phyloP scores from a whole-genome alignment of 2,329 filamentous ascomycete genomes.

The Colletotrichum tropicicola region DNA sequence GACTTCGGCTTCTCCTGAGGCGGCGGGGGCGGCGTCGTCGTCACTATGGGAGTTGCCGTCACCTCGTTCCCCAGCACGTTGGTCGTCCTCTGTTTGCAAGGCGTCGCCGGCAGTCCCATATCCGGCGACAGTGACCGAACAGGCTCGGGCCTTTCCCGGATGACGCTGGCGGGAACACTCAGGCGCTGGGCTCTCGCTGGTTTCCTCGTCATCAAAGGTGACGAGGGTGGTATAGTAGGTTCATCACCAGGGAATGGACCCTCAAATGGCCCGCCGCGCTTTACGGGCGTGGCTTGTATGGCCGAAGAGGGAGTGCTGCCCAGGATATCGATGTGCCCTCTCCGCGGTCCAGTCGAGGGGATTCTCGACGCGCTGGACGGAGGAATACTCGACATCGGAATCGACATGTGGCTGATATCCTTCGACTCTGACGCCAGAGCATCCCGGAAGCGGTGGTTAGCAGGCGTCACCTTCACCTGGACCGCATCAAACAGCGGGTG shows the following conservation, averaged over 20 bases:
- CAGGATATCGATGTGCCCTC: conserved; percentile 41
- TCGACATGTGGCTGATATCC: conserved; percentile 5
- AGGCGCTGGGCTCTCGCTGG: conserved; percentile 12
- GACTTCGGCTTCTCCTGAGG: conserved; percentile 44
- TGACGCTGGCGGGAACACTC: conserved; percentile 35
- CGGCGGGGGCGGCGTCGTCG: background rate
- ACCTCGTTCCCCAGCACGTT: conserved; percentile 30
- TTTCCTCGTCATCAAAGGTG: conserved; percentile 42
- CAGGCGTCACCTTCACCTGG: conserved; percentile 66
- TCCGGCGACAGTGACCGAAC: conserved; percentile 20
- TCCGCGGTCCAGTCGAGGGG: conserved; percentile 51
- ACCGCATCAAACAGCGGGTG: conserved; percentile 48
- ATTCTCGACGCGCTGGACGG: conserved; percentile 49
- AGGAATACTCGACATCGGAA: conserved; percentile 36
- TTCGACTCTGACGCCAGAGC: conserved; percentile 47
- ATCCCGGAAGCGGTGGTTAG: conserved; percentile 63
- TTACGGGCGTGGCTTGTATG: conserved; percentile 31
- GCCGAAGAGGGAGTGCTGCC: conserved; percentile 26
- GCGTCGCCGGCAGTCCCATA: conserved; percentile 45
- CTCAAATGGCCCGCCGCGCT: background rate
- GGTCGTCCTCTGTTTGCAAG: conserved; percentile 42
- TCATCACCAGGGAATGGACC: conserved; percentile 31
- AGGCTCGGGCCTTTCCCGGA: conserved; percentile 34
- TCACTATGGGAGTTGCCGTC: conserved; percentile 15
- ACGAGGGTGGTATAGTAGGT: conserved; percentile 44